Conservation (phyloP, 2,329 filamentous ascomycete species). For the Dichotomopilus funicola region DNA sequence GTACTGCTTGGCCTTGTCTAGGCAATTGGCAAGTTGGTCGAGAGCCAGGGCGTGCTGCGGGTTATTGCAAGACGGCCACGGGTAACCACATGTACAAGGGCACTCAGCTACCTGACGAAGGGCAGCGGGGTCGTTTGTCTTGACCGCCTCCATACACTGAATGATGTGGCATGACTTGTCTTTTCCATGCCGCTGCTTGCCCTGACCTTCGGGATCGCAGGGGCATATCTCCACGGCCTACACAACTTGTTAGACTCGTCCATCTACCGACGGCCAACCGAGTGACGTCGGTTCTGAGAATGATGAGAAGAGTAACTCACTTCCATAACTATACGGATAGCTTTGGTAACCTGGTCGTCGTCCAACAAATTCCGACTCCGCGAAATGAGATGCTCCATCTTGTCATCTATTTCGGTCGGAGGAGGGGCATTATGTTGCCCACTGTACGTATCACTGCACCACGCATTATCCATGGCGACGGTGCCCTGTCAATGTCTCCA, state of each 20-base stretch:
- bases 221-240: conserved; percentile 17
- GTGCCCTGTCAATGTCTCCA: too few species aligned
- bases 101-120: conserved; percentile 6
- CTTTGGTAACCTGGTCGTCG: neutral
- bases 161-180: conserved; percentile 24
- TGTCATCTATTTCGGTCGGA: too few species aligned
- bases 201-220: conserved; percentile 8
- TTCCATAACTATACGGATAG: conserved; percentile 9
- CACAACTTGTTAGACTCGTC: too few species aligned
- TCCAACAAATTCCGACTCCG: neutral
- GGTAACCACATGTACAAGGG: conserved; percentile 21
- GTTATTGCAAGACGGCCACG: conserved; percentile 18
- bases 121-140: conserved; percentile 8
- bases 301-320: neutral
- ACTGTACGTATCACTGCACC: too few species aligned
- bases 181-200: conserved; percentile 14
- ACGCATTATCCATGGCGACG: too few species aligned
- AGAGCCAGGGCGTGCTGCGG: conserved; percentile 15
- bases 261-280: neutral
- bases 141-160: conserved; percentile 20
- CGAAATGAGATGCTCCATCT: too few species aligned
- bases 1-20: conserved; percentile 11
- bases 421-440: too few species aligned
- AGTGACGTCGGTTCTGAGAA: neutral
- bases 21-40: conserved; percentile 18